These are phyloP conservation scores for Solanum sparsipilum DNA, from an alignment of 257 asterid genomes.

Conservation along the genomic window DNA sequence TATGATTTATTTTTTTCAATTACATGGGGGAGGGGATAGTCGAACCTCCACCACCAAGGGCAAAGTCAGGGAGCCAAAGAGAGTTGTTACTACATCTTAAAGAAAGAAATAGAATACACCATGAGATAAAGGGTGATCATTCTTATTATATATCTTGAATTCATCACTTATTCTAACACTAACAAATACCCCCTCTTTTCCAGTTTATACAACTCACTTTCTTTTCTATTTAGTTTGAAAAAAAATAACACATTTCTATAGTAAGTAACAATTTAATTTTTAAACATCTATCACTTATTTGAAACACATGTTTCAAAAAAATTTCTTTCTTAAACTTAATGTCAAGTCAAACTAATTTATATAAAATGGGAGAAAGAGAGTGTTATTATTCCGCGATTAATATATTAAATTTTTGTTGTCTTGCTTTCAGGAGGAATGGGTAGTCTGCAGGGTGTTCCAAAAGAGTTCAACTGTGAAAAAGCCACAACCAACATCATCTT, in stretches of 20 bases:
- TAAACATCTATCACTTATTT: no score
- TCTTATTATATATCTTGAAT: background rate
- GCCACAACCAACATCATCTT: slow-evolving; percentile 36
- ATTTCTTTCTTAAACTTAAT: no score
- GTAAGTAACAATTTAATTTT: no score
- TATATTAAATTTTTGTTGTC: background rate
- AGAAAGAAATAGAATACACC: background rate
- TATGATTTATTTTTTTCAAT: no score
- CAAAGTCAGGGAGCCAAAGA: background rate
- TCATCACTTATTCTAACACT: background rate
- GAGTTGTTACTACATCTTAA: background rate
- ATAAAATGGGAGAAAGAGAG: no score
- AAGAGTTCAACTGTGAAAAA: slow-evolving; percentile 51
- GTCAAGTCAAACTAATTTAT: no score
- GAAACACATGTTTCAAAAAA: no score
- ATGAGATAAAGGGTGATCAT: background rate
- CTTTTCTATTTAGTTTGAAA: no score
- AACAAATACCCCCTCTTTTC: background rate
- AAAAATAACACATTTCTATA: no score
- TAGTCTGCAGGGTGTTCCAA: slow-evolving; percentile 68
- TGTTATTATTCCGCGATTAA: background rate
- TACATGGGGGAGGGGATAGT: no score
- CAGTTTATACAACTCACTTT: background rate
- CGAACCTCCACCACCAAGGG: no score
- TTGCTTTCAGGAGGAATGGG: slow-evolving; percentile 75